These are phyloP conservation scores for Phytophthora pluvialis DNA, from an alignment of 352 stramenopile species.

Conservation along the genomic window DNA sequence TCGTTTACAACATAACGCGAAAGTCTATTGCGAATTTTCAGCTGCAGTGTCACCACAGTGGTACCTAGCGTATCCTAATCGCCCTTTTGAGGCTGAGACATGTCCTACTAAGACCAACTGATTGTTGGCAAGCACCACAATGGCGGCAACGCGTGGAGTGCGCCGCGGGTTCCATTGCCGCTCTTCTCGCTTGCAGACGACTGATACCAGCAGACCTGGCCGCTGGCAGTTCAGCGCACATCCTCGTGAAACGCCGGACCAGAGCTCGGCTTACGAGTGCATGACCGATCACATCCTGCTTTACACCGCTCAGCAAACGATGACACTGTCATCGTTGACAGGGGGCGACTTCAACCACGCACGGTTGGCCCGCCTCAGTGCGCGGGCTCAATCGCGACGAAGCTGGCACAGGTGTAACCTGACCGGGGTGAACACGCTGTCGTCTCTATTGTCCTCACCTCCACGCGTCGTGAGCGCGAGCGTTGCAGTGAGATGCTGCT, in stretches of 20 bases:
- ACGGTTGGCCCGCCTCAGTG: constrained; percentile 12
- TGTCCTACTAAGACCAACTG: constrained; percentile 23
- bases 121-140: constrained; percentile 10
- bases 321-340: too few species aligned
- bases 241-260: constrained; percentile 19
- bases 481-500: constrained; percentile 22
- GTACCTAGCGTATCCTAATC: constrained; percentile 22
- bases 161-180: too few species aligned
- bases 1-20: constrained; percentile 1
- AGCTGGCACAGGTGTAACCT: constrained; percentile 7
- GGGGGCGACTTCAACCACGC: constrained; percentile 23
- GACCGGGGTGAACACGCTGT: neutral
- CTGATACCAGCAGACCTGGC: neutral
- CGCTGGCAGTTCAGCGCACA: neutral
- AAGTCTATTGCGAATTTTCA: constrained; percentile 20
- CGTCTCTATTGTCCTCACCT: too few species aligned
- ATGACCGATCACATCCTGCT: constrained; percentile 18
- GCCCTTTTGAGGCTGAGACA: constrained; percentile 36
- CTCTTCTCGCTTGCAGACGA: too few species aligned
- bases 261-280: neutral
- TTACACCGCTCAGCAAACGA: constrained; percentile 5
- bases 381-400: neutral
- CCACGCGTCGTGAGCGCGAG: constrained; percentile 6
- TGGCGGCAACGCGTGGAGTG: too few species aligned
- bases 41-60: constrained; percentile 34